phyloP scores from a whole-genome alignment of 2,329 filamentous ascomycete species.

The Colletotrichum sp. region DNA sequence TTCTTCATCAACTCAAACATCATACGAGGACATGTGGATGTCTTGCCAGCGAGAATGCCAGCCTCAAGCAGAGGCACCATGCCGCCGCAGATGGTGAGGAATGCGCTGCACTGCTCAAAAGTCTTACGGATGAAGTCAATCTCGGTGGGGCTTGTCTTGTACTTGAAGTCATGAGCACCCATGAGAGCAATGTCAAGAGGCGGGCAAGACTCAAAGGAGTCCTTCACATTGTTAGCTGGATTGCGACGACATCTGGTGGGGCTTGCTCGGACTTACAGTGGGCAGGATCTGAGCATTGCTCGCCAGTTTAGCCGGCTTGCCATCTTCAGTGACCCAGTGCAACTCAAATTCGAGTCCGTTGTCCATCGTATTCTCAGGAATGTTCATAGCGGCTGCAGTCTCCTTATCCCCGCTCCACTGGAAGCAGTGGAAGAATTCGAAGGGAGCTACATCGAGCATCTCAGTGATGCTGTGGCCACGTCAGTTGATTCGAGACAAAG shows the following conservation, averaged over 20 bases:
- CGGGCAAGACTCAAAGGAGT: constrained; percentile 44
- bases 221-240: constrained; percentile 24
- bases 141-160: constrained; percentile 36
- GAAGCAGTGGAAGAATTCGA: constrained; percentile 33
- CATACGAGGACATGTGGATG: constrained; percentile 37
- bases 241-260: no score
- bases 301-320: constrained; percentile 25
- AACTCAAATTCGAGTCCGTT: constrained; percentile 33
- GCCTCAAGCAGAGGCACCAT: constrained; percentile 34
- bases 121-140: constrained; percentile 39
- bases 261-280: constrained; percentile 26
- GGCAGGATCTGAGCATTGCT: constrained; percentile 31
- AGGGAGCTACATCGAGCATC: constrained; percentile 37
- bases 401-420: constrained; percentile 18
- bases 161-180: constrained; percentile 35
- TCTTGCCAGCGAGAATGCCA: constrained; percentile 42
- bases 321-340: constrained; percentile 38
- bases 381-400: constrained; percentile 10
- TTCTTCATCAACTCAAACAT: constrained; percentile 31
- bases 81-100: constrained; percentile 45
- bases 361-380: neutral
- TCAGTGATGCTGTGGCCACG: constrained; percentile 31
- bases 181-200: constrained; percentile 46
- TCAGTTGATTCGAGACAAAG: neutral
- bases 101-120: constrained; percentile 38